Percentiles rank a stretch among this genome's conserved stretches.
Evolutionary conservation across 768 basidiomycete species (phyloP).

Genomic region (Mycena capillaripes): DNA sequence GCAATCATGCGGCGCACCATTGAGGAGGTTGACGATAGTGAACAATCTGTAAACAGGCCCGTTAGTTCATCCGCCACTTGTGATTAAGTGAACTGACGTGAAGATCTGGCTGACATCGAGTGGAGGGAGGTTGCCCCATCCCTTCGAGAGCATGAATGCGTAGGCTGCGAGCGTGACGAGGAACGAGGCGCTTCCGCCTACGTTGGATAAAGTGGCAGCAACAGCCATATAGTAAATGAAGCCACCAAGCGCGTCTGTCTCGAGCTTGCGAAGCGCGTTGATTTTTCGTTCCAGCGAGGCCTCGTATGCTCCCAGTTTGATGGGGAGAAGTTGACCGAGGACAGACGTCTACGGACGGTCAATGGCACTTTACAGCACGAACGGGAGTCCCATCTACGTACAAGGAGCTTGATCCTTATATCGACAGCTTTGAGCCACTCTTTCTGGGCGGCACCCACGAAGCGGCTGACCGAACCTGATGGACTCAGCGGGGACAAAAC

Average conservation of each 20-base stretch:
- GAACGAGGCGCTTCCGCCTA: conserved; percentile 18
- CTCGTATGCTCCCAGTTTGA: conserved; percentile 32
- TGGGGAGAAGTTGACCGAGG: conserved; percentile 29
- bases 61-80: too few relatives aligned
- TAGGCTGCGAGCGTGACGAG: conserved; percentile 25
- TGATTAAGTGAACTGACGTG: too few relatives aligned
- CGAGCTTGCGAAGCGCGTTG: conserved; percentile 8
- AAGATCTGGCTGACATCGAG: conserved; percentile 22
- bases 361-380: background rate
- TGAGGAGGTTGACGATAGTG: background rate
- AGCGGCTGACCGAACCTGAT: conserved; percentile 18
- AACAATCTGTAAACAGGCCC: background rate
- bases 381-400: too few relatives aligned
- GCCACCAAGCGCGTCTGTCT: background rate
- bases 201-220: conserved; percentile 2
- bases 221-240: conserved; percentile 1
- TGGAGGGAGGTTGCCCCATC: conserved; percentile 4
- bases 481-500: too few relatives aligned
- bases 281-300: conserved; percentile 7
- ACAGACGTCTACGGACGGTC: conserved; percentile 12
- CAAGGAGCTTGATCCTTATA: conserved; percentile 26
- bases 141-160: conserved; percentile 7
- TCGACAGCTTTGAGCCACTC: conserved; percentile 25
- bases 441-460: conserved; percentile 23
- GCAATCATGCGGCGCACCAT: too few relatives aligned